These are phyloP conservation scores for Plasmodium gaboni DNA, from an alignment of 169 alveolate species.

Conservation along the genomic window DNA sequence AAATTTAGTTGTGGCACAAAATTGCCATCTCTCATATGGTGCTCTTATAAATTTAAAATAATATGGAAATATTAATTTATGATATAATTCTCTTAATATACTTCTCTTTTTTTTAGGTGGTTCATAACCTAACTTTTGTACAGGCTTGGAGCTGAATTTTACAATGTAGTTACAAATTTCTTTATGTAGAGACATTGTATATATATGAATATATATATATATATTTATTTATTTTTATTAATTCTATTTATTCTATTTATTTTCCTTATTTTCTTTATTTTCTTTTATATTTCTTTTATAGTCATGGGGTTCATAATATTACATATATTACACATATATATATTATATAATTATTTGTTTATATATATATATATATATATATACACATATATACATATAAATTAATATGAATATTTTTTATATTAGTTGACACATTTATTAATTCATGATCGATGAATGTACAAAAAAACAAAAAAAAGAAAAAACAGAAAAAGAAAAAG, in stretches of 20 bases:
- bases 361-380: no score
- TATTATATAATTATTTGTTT: no score
- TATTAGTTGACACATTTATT: no score
- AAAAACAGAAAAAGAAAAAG: no score
- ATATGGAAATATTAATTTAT: conserved; percentile 84
- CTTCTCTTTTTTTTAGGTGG: conserved; percentile 44
- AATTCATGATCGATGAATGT: no score
- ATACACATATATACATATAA: no score
- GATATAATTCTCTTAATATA: conserved; percentile 61
- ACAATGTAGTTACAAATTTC: conserved; percentile 70
- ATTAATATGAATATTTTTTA: no score
- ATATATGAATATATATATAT: not conserved
- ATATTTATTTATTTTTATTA: conserved; percentile 6
- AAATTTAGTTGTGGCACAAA: conserved; percentile 87
- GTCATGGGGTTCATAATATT: no score
- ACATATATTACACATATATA: no score
- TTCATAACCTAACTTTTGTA: conserved; percentile 39
- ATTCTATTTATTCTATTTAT: not conserved
- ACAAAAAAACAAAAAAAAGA: no score
- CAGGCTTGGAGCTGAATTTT: conserved; percentile 34
- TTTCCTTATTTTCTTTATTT: not conserved
- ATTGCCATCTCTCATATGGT: conserved; percentile 90
- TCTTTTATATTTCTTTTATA: no score
- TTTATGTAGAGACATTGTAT: conserved; percentile 62
- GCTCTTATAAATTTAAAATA: conserved; percentile 86